Conservation (phyloP, 306 rosid genomes). For the Ziziphus jujuba region DNA sequence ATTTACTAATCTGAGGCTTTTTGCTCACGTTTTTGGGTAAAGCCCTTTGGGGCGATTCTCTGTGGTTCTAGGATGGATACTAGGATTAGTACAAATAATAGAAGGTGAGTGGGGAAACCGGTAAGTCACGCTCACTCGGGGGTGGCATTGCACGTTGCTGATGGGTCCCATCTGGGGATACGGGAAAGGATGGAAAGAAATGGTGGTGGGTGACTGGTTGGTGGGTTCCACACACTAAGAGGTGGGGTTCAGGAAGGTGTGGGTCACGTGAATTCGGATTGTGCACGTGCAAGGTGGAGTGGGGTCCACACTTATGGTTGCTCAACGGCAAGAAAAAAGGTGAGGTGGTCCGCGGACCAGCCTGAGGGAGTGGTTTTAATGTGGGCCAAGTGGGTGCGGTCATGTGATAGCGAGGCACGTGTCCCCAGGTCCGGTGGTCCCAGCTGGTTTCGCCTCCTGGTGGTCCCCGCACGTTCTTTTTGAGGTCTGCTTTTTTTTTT, state of each 20-base stretch:
- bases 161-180: conserved; percentile 1
- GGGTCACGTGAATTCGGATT: conserved; percentile 14
- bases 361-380: conserved; percentile 38
- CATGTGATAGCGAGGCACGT: conserved; percentile 44
- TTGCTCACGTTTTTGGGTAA: background rate
- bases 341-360: conserved; percentile 39
- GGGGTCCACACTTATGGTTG: conserved; percentile 17
- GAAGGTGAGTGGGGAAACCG: too few relatives aligned
- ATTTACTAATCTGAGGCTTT: conserved; percentile 6
- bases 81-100: too few relatives aligned
- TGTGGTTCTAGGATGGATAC: too few relatives aligned
- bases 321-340: conserved; percentile 18
- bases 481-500: background rate
- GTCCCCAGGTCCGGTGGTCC: conserved; percentile 39
- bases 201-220: background rate
- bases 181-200: background rate
- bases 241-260: too few relatives aligned
- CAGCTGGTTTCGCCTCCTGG: conserved; percentile 3
- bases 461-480: conserved; percentile 19
- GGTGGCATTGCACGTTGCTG: conserved; percentile 23
- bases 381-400: conserved; percentile 44
- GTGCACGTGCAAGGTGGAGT: conserved; percentile 8
- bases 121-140: conserved; percentile 46
- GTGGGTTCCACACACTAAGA: background rate
- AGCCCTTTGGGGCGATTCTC: background rate